Evolutionary conservation across 1,284 basidiomycete genomes (phyloP).

Genomic region (Volvariella volvacea): DNA sequence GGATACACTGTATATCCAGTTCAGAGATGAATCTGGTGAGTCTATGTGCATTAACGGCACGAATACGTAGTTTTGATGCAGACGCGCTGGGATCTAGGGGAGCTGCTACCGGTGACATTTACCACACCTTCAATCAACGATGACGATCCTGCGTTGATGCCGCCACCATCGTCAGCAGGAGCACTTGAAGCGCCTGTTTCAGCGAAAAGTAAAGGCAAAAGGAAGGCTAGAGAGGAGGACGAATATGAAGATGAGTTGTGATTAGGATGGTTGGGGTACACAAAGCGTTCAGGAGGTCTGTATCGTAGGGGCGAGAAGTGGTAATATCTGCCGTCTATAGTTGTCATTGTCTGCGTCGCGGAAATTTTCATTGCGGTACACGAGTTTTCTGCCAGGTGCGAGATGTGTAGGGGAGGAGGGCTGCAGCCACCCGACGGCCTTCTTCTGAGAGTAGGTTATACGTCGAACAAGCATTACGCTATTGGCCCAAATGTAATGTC

Average conservation of each 20-base stretch:
- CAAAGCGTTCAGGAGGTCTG: too few species aligned
- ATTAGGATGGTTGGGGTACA: too few species aligned
- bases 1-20: conserved; percentile 61
- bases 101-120: conserved; percentile 22
- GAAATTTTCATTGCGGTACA: conserved; percentile 6
- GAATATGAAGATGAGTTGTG: not conserved
- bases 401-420: conserved; percentile 64
- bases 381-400: conserved; percentile 36
- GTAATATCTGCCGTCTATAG: too few species aligned
- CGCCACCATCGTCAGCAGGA: conserved; percentile 16
- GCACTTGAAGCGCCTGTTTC: conserved; percentile 13
- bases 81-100: conserved; percentile 14
- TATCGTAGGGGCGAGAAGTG: too few species aligned
- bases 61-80: conserved; percentile 4
- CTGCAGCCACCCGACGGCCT: conserved; percentile 86
- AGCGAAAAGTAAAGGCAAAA: conserved; percentile 29
- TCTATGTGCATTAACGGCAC: not conserved
- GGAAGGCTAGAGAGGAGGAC: conserved; percentile 23
- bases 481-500: conserved; percentile 1
- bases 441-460: conserved; percentile 93
- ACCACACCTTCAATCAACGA: conserved; percentile 26
- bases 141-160: conserved; percentile 26
- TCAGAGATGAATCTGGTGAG: conserved; percentile 53
- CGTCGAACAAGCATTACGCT: conserved; percentile 91
- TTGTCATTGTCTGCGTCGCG: too few species aligned